Evolutionary conservation across 2,329 filamentous ascomycete species (phyloP).

Genomic region (Fusarium sarcochroum): DNA sequence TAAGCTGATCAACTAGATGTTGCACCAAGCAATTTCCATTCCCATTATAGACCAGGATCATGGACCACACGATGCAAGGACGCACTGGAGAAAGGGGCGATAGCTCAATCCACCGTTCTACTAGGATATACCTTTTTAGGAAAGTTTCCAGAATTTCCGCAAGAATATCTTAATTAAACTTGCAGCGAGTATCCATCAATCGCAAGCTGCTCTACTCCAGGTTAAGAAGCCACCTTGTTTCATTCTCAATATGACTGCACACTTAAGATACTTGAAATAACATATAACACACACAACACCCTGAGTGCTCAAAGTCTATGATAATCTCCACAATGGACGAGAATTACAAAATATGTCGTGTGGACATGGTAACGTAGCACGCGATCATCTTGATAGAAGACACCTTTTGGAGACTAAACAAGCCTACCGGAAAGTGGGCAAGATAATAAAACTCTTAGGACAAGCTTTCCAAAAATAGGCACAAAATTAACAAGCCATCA

Average conservation of each 20-base stretch:
- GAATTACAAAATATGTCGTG: background rate
- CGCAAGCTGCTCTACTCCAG: conserved; percentile 1
- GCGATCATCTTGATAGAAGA: conserved; percentile 1
- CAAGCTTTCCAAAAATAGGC: conserved; percentile 1
- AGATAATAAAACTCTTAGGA: background rate
- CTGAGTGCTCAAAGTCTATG: too few relatives aligned
- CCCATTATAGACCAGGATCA: conserved; percentile 40
- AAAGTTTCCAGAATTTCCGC: conserved; percentile 20
- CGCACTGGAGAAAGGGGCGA: conserved; percentile 42
- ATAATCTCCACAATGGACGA: background rate
- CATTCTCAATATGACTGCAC: background rate
- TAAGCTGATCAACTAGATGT: conserved; percentile 38
- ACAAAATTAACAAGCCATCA: conserved; percentile 5
- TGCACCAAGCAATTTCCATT: conserved; percentile 48
- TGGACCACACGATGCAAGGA: conserved; percentile 27
- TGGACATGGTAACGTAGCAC: conserved; percentile 14
- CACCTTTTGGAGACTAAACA: conserved; percentile 1
- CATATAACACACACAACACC: too few relatives aligned
- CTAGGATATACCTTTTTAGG: conserved; percentile 19
- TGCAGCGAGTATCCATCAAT: background rate
- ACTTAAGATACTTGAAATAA: background rate
- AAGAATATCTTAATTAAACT: conserved; percentile 21
- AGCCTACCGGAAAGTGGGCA: background rate
- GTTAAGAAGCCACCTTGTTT: conserved; percentile 11
- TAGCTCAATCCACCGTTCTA: conserved; percentile 34